phyloP scores from a whole-genome alignment of 2,329 filamentous ascomycete species.

The Thermoascus crustaceus region DNA sequence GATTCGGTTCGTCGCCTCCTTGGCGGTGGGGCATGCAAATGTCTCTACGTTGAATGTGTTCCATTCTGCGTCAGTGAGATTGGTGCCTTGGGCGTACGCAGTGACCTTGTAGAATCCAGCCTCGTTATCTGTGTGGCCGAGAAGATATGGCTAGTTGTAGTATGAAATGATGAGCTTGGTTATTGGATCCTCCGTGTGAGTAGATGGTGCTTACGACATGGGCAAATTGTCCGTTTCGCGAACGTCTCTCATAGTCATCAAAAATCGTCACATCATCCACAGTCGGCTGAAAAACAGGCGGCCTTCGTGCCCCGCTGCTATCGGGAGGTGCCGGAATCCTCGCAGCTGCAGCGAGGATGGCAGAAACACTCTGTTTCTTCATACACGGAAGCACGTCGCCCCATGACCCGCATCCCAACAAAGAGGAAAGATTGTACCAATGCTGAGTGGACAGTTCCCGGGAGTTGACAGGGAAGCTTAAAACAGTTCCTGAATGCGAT shows the following conservation, averaged over 20 bases:
- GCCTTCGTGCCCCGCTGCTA: conserved; percentile 22
- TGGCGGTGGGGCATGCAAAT: conserved; percentile 40
- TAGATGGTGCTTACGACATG: conserved; percentile 19
- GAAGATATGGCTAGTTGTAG: conserved; percentile 27
- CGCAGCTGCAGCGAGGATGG: conserved; percentile 31
- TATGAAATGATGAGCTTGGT: not conserved
- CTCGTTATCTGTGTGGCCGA: conserved; percentile 41
- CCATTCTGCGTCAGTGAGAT: conserved; percentile 33
- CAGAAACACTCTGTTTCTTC: conserved; percentile 27
- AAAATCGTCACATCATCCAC: conserved; percentile 37
- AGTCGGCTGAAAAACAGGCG: conserved; percentile 35
- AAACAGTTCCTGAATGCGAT: conserved; percentile 30
- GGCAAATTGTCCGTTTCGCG: conserved; percentile 29
- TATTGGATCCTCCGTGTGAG: not conserved
- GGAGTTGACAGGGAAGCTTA: conserved; percentile 39
- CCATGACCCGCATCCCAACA: conserved; percentile 31
- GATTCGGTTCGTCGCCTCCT: conserved; percentile 30
- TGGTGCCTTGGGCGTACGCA: conserved; percentile 32
- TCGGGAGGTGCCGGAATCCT: conserved; percentile 25
- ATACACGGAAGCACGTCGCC: conserved; percentile 31
- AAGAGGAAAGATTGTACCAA: conserved; percentile 36
- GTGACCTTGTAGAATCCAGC: conserved; percentile 42
- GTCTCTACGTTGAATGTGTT: conserved; percentile 36
- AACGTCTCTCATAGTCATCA: conserved; percentile 30
- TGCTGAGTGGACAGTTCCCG: conserved; percentile 27